Percentiles rank a stretch among this genome's conserved stretches.
Evolutionary conservation across 768 basidiomycete species (phyloP).

Genomic region (Leccinum broughii): DNA sequence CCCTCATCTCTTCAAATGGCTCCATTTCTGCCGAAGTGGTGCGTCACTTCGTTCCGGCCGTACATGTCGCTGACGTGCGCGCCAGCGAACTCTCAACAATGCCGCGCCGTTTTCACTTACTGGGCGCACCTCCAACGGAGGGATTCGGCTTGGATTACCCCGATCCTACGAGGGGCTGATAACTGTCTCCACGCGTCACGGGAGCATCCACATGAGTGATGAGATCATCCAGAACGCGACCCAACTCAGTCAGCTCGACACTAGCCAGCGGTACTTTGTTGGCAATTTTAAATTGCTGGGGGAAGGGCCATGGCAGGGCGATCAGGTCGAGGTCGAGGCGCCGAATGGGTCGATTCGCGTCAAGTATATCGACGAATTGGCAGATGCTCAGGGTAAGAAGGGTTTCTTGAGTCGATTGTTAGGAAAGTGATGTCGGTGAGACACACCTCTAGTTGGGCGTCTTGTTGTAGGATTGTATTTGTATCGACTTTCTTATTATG

Average conservation of each 20-base stretch:
- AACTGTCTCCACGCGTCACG: conserved; percentile 18
- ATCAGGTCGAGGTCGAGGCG: conserved; percentile 18
- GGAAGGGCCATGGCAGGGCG: conserved; percentile 23
- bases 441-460: background rate
- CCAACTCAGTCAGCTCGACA: conserved; percentile 23
- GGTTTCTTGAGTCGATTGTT: conserved; percentile 25
- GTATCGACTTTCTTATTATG: background rate
- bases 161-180: conserved; percentile 25
- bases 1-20: conserved; percentile 19
- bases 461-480: background rate
- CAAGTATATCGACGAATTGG: conserved; percentile 22
- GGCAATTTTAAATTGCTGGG: conserved; percentile 24
- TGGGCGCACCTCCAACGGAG: conserved; percentile 12
- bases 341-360: conserved; percentile 21
- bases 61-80: background rate
- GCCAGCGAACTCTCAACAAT: conserved; percentile 17
- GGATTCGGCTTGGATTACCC: conserved; percentile 20
- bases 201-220: conserved; percentile 17
- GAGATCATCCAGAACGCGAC: conserved; percentile 17
- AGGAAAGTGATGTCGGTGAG: conserved; percentile 7
- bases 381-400: conserved; percentile 1
- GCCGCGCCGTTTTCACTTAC: conserved; percentile 20
- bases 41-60: background rate
- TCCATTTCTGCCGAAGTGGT: conserved; percentile 22
- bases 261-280: conserved; percentile 24